Percentiles rank a stretch among this genome's conserved stretches.
Conservation (phyloP, 169 alveolate genomes). For the Babesia sp. region DNA sequence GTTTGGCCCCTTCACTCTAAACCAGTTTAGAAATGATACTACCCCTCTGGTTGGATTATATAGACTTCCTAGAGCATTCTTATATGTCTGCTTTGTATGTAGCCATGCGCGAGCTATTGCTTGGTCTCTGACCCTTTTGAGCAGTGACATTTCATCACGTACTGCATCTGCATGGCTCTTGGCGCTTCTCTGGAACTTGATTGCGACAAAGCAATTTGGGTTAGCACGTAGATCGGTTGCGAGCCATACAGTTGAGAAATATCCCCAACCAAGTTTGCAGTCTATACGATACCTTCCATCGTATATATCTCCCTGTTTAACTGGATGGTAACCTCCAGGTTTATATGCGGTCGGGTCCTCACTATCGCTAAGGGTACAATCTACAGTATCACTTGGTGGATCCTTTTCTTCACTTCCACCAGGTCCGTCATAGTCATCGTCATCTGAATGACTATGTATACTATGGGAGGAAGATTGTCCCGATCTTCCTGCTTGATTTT, state of each 20-base stretch:
- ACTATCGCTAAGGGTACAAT: slow-evolving; percentile 46
- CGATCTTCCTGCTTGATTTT: too few species aligned
- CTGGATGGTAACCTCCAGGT: slow-evolving; percentile 94
- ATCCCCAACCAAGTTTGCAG: slow-evolving; percentile 99
- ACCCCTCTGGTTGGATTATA: slow-evolving; percentile 84
- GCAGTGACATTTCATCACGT: slow-evolving; percentile 94
- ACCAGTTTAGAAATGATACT: slow-evolving; percentile 92
- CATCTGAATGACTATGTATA: too few species aligned
- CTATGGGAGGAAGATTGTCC: too few species aligned
- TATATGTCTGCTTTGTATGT: slow-evolving; percentile 66
- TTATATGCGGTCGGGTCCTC: slow-evolving; percentile 54
- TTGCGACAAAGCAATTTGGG: slow-evolving; percentile 91
- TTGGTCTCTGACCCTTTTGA: slow-evolving; percentile 84
- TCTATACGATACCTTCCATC: slow-evolving; percentile 91
- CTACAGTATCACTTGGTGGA: slow-evolving; percentile 28
- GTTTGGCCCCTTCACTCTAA: slow-evolving; percentile 94
- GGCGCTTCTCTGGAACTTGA: slow-evolving; percentile 96
- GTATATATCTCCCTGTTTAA: slow-evolving; percentile 91
- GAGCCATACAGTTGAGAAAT: slow-evolving; percentile 99
- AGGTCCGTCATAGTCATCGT: neutral
- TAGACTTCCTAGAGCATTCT: slow-evolving; percentile 47
- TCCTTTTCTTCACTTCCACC: slow-evolving; percentile 6
- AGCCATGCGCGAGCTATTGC: slow-evolving; percentile 78
- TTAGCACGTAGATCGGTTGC: slow-evolving; percentile 88
- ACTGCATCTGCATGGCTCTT: slow-evolving; percentile 96